These are phyloP conservation scores for Funneliformis mosseae DNA, from an alignment of 192 early-diverging fungal genomes.

Conservation along the genomic window DNA sequence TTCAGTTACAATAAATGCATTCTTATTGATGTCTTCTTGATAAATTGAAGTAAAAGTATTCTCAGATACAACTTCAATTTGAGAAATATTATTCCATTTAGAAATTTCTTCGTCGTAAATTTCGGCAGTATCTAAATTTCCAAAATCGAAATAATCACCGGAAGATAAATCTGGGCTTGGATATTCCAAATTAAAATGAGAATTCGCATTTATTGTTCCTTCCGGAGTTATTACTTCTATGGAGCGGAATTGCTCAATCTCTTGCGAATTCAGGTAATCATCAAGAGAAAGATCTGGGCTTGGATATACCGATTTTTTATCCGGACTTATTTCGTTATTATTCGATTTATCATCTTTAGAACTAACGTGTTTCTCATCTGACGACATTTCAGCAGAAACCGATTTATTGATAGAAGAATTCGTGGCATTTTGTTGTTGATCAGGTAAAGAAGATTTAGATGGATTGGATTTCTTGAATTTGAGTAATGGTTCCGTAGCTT, in stretches of 20 bases:
- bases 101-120: neutral
- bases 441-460: neutral
- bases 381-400: neutral
- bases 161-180: neutral
- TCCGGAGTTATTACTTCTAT: neutral
- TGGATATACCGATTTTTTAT: neutral
- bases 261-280: neutral
- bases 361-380: neutral
- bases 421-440: too few relatives aligned
- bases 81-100: neutral
- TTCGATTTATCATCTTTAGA: too few relatives aligned
- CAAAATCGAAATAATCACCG: neutral
- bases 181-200: neutral
- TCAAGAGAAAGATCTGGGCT: neutral
- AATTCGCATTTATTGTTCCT: neutral
- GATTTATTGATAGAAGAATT: neutral
- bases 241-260: neutral
- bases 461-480: neutral
- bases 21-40: neutral
- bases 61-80: neutral
- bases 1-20: too few relatives aligned
- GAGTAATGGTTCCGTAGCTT: neutral
- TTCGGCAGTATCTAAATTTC: neutral
- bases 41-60: too few relatives aligned
- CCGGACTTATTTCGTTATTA: neutral